These are phyloP conservation scores for Camellia sinensis DNA, from an alignment of 148 eudicot genomes.

Conservation along the genomic window DNA sequence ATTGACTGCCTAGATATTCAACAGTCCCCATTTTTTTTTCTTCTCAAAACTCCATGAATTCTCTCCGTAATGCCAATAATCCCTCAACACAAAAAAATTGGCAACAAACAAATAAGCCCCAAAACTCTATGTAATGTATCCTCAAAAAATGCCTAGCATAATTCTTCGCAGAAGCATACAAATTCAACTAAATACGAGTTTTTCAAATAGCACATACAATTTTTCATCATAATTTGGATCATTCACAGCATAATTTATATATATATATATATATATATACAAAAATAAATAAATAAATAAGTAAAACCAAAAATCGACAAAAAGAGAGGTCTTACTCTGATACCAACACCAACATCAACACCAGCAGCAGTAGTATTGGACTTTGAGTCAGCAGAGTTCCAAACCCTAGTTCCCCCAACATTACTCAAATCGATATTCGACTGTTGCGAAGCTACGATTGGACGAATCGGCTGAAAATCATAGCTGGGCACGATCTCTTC, in stretches of 20 bases:
- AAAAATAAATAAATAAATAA: too few species aligned
- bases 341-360: conserved; percentile 4
- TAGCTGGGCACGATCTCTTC: conserved; percentile 70
- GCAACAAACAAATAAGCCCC: background rate
- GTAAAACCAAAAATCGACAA: background rate
- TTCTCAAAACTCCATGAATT: background rate
- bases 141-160: background rate
- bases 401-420: conserved; percentile 45
- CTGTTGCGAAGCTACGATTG: conserved; percentile 25
- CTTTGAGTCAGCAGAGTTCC: conserved; percentile 61
- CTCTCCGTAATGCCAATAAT: background rate
- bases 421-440: conserved; percentile 16
- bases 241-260: background rate
- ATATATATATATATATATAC: too few species aligned
- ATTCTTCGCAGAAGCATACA: background rate
- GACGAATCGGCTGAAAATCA: conserved; percentile 84
- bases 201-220: background rate
- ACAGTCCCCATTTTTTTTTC: background rate
- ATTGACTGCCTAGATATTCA: background rate
- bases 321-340: conserved; percentile 37
- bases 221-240: background rate
- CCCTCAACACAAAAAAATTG: background rate
- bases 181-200: background rate
- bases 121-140: background rate
- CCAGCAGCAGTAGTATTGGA: conserved; percentile 21